Base-by-base conservation (phyloP, 257 asterid genomes). In the Capsicum pubescens region DNA sequence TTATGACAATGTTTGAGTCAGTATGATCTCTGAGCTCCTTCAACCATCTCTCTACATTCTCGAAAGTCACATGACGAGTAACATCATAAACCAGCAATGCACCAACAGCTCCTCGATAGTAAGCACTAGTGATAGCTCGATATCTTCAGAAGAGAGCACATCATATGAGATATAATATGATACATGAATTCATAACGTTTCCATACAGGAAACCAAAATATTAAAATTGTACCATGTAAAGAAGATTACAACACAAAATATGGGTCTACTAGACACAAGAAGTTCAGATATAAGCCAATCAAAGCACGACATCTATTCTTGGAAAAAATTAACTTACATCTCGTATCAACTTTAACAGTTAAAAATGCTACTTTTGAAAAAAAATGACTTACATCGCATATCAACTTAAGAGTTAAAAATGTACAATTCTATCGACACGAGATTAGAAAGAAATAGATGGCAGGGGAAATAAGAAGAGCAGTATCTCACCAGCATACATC, bases 91-190 rank as follows among this genome's bases (percentile, higher is more conserved):
- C 93, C 32, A 92, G 89, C 92, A 92, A 87, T 56, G 96, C 94
- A 44, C 96, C 94, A 78, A 91, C 94, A 36, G 97, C 95, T 82
- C 97, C 97, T 60, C 94, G 91, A 79, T 92, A 92, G 87, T 92
- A 92, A 76, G 97, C 97, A 89, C 97, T 92, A 2, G 97, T 92
- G 82, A 92, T 92, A 52, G 97, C 97, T 80, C 97, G 97, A 85
- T 92, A 92, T 85, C 97, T 92, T 79, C 80, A 87, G 67, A 50
- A 35, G 82, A 55, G 57, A 26, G 17, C 39, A 69, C 56, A 80
- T 44, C 17, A 83, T 15, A 13, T 8, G 46, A 68, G n/a, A 78
- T 44, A 26, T 26, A 26, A 26, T 16, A 15, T 17, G 35, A 72
- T 21, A 72, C 17, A 66, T 19, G 66, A 6, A 69, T 7, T 60